Evolutionary conservation across 2,329 filamentous ascomycete species (phyloP).

Genomic region (Pestalotiopsis sp.): DNA sequence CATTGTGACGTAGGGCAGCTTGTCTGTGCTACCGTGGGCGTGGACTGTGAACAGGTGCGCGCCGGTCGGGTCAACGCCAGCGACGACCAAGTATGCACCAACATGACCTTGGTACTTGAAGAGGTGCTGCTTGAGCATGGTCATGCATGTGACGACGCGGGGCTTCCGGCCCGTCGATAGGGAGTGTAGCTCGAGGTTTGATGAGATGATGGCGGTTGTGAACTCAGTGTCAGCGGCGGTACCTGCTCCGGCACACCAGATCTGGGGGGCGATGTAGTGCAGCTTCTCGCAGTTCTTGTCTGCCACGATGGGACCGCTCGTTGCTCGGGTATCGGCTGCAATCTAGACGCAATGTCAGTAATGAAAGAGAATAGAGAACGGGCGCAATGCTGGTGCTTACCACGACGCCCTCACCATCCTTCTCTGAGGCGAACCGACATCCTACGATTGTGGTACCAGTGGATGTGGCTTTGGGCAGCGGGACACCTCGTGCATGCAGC

Average conservation of each 20-base stretch:
- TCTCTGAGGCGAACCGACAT: constrained; percentile 93
- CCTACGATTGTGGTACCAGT: constrained; percentile 99
- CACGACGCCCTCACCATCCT: constrained; percentile 67
- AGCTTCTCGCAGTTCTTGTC: constrained; percentile 99
- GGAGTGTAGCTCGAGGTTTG: constrained; percentile 95
- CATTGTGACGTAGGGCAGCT: constrained; percentile 99
- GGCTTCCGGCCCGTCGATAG: constrained; percentile 96
- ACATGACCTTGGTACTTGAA: constrained; percentile 99
- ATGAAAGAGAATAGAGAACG: not conserved
- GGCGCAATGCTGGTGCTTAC: not conserved
- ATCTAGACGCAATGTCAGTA: constrained; percentile 61
- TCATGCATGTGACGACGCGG: constrained; percentile 99
- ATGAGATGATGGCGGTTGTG: constrained; percentile 97
- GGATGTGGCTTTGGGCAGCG: constrained; percentile 95
- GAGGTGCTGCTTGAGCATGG: constrained; percentile 97
- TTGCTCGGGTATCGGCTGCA: constrained; percentile 96
- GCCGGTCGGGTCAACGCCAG: constrained; percentile 94
- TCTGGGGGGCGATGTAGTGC: constrained; percentile 97
- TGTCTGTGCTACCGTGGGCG: constrained; percentile 97
- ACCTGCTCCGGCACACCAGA: constrained; percentile 98
- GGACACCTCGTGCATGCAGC: constrained; percentile 90
- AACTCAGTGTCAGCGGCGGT: constrained; percentile 99
- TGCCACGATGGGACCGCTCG: constrained; percentile 95
- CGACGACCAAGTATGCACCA: constrained; percentile 95
- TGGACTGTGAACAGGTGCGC: constrained; percentile 97